Conservation (phyloP, 1,284 basidiomycete genomes). For the Fomitopsis betulina region DNA sequence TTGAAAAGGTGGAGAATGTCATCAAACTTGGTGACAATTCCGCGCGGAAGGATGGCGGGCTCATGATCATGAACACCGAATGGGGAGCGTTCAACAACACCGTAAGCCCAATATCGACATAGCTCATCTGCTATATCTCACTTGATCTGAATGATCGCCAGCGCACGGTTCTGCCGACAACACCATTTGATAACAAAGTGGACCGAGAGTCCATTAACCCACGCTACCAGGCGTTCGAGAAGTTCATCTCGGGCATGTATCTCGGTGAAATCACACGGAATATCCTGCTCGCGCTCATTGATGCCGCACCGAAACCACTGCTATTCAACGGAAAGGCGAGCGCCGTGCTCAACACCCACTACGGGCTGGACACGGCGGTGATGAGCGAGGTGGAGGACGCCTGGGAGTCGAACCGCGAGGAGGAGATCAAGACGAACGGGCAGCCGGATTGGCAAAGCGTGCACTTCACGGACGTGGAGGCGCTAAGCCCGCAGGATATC, state of each 20-base stretch:
- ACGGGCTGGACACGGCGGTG: conserved; percentile 90
- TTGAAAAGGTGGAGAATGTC: conserved; percentile 84
- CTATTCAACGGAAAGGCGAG: conserved; percentile 84
- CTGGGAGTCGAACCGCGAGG: conserved; percentile 45
- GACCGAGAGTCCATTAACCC: conserved; percentile 96
- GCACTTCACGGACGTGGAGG: conserved; percentile 25
- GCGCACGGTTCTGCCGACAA: conserved; percentile 85
- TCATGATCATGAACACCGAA: conserved; percentile 97
- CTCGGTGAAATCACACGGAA: conserved; percentile 92
- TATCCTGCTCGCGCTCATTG: conserved; percentile 82
- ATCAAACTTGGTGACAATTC: conserved; percentile 72
- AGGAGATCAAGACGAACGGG: conserved; percentile 10
- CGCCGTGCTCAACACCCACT: conserved; percentile 76
- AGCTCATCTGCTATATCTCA: not conserved
- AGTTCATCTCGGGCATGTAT: conserved; percentile 99
- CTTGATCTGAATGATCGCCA: conserved; percentile 25
- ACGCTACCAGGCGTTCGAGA: conserved; percentile 92
- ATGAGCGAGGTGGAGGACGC: conserved; percentile 85
- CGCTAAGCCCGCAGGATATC: conserved; percentile 18
- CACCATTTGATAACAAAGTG: conserved; percentile 90
- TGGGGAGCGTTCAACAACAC: conserved; percentile 96
- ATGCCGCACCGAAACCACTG: conserved; percentile 64
- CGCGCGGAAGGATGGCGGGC: conserved; percentile 54
- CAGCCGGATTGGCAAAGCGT: conserved; percentile 17
- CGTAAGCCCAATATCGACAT: conserved; percentile 38